Evolutionary conservation across 2,329 filamentous ascomycete species (phyloP).

Genomic region (Aureobasidium musti): DNA sequence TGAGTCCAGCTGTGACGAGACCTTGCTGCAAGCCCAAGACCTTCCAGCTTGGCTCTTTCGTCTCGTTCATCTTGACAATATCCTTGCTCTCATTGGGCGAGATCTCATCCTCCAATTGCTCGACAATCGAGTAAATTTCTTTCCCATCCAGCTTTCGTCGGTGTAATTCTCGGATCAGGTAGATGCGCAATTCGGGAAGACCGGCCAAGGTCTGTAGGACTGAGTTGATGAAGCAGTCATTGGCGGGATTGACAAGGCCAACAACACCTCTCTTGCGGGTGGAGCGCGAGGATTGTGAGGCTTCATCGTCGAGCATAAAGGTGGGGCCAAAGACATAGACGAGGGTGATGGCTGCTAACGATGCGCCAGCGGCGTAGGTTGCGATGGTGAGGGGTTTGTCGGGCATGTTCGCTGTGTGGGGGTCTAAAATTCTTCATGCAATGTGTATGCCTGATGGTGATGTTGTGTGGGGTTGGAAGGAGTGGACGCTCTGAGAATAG

Average conservation of each 20-base stretch:
- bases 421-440: slow-evolving; percentile 12
- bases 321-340: slow-evolving; percentile 99
- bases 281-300: slow-evolving; percentile 57
- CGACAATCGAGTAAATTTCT: slow-evolving; percentile 63
- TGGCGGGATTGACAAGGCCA: slow-evolving; percentile 85
- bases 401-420: slow-evolving; percentile 59
- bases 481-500: slow-evolving; percentile 5
- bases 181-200: slow-evolving; percentile 82
- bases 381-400: slow-evolving; percentile 81
- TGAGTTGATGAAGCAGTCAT: slow-evolving; percentile 84
- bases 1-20: slow-evolving; percentile 80
- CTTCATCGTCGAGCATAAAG: slow-evolving; percentile 86
- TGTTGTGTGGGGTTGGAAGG: slow-evolving; percentile 7
- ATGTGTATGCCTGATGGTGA: neutral
- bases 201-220: slow-evolving; percentile 91
- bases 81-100: slow-evolving; percentile 63
- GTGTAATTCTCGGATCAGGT: slow-evolving; percentile 89
- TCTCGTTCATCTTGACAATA: slow-evolving; percentile 41
- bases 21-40: slow-evolving; percentile 70
- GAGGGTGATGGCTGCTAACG: slow-evolving; percentile 88
- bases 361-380: slow-evolving; percentile 92
- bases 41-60: slow-evolving; percentile 49
- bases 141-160: slow-evolving; percentile 76
- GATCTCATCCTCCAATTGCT: slow-evolving; percentile 46
- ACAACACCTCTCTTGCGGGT: slow-evolving; percentile 82